Evolutionary conservation across 495 filamentous ascomycete genomes (phyloP), one percentile per base, ranked within the genome.

Genomic region (Annulohypoxylon stygium): DNA sequence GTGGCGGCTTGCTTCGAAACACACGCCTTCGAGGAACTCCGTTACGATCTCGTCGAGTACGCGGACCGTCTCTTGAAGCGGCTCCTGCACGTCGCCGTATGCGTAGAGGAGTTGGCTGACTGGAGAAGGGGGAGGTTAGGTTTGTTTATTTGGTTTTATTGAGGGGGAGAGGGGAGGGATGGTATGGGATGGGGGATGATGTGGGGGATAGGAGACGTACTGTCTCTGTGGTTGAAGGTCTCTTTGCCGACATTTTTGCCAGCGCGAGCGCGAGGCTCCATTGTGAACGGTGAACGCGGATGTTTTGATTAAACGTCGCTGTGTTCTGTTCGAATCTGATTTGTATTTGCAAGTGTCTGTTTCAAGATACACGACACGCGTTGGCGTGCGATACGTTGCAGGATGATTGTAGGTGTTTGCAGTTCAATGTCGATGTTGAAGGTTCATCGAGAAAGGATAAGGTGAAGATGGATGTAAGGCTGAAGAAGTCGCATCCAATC

Each of bases 1-100:
- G 71, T 89, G 89, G 23, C 91, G 88, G 26, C 92, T 90, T 4
- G 96, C 95, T 60, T 92, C 91, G 85, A 97, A 96, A 84, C 92
- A 94, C 66, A 96, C 87, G 79, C 94, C 93, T 66, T 96, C 89
- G 65, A 94, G 88, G 81, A 93, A 95, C 80, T 98, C 96, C 50
- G 94, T 97, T 61, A 96, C 87, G 64, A 99, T 94, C 80, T 98
- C 95, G 79, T 98, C 96, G 14, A 98, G 90, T 57, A 95, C 90
- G 58, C 90, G 89, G 45, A 97, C 88, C 14, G 95, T 97, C 74
- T 93, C 89, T 8, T 91, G 90, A 20, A 98, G 90, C 0, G 95
- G 92, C 18, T 84, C 74, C 14, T 77, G 79, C 64, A 86, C 83
- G 78, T 97, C 96, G 67, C 96, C 96, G 80, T 92, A 94, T 69